These are phyloP conservation scores for Pythium sukuiense DNA, from an alignment of 352 stramenopile species.

Conservation along the genomic window DNA sequence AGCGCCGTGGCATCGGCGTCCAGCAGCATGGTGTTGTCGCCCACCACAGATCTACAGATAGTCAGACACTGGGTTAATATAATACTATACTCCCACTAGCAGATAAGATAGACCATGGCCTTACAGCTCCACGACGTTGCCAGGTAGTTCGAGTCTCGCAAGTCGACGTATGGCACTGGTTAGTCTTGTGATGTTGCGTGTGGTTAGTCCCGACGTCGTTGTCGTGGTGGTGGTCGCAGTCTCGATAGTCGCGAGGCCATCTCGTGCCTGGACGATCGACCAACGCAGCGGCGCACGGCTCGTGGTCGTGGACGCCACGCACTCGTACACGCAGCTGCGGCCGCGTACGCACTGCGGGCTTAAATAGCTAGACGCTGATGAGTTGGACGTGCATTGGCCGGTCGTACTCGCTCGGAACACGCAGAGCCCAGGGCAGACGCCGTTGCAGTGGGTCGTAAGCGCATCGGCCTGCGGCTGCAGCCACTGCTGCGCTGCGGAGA, in stretches of 20 bases:
- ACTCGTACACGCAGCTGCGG: slow-evolving; percentile 15
- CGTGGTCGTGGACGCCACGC: slow-evolving; percentile 1
- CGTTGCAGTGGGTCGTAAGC: slow-evolving; percentile 17
- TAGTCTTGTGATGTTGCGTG: slow-evolving; percentile 1
- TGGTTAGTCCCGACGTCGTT: not conserved
- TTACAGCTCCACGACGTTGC: slow-evolving; percentile 15
- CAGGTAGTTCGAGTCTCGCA: slow-evolving; percentile 6
- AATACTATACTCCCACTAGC: not conserved
- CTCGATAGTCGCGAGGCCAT: not conserved
- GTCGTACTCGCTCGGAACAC: slow-evolving; percentile 10
- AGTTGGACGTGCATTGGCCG: slow-evolving; percentile 2
- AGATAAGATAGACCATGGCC: not conserved
- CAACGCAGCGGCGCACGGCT: not conserved
- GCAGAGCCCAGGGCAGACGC: slow-evolving; percentile 11
- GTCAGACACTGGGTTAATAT: not conserved
- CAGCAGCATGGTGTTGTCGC: slow-evolving; percentile 3
- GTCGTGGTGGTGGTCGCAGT: slow-evolving; percentile 1
- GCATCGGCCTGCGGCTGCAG: slow-evolving; percentile 6
- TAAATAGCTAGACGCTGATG: not conserved
- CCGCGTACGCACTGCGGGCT: slow-evolving; percentile 9
- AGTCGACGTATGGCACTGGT: slow-evolving; percentile 5
- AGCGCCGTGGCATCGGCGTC: slow-evolving; percentile 6
- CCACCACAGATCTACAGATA: not conserved
- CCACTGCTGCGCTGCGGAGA: slow-evolving; percentile 3
- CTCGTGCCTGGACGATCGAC: slow-evolving; percentile 3